Base-by-base conservation (phyloP, 1,139 yeast species). In the Yamadazyma epiphylla region DNA sequence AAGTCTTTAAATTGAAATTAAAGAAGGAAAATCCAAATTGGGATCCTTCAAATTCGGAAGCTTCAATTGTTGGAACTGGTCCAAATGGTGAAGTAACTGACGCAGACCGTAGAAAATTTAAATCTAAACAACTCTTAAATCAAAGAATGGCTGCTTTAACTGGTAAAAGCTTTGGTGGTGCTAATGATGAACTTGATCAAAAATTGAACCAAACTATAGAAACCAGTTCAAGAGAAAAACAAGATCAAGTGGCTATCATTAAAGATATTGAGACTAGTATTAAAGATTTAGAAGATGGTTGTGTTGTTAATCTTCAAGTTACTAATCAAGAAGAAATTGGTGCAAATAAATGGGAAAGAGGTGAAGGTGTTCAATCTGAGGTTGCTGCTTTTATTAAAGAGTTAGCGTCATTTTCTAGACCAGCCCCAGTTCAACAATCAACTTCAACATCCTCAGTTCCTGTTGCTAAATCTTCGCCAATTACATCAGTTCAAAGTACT, bases 91-190 rank as follows among this genome's bases (percentile, higher is more conserved):
- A 78, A 40, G 72, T 87, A 7, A 86, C 96, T 4, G 95, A 86
- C 22, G 60, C 76, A 11, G 96, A 89, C 50, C 72, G 84, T 37
- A 72, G 83, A 36, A 83, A 83, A 48, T 91, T 88, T 29, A 80
- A 75, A 45, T 79, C 86, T 25, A 81, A 84, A 49, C 91, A 91
- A 29, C 59, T 79, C 35, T 65, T 89, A 42, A 80, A 80, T 42
- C 83, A 89, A 26, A 70, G 95, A 42, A 87, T 89, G 94, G 95
- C 95, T 13, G 86, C 91, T 6, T 67, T 91, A 43, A 88, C 96
- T 0, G 97, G 96, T 2, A 78, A 78, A 39, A 65, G 79, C 2
- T 58, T 64, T 5, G 38, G 37, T 12, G 69, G 66, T 15, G 66
- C 72, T 3, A 64, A 69, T 30, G 58, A 70, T 11, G 79, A 68